phyloP scores from a whole-genome alignment of 768 basidiomycete species.

The Boletus barrowsii region DNA sequence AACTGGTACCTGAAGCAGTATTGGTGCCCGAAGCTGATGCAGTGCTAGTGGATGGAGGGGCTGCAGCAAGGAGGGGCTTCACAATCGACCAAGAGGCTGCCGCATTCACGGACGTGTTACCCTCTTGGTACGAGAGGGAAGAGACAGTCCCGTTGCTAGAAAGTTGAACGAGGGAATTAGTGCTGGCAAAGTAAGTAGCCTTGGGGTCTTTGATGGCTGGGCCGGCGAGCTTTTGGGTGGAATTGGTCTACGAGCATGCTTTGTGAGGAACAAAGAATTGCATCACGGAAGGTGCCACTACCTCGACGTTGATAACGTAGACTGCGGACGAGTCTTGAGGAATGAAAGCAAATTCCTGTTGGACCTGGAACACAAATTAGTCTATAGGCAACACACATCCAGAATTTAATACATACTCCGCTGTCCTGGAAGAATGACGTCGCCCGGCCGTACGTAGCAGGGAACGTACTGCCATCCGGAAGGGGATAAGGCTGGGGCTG shows the following conservation, averaged over 20 bases:
- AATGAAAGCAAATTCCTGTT: conserved; percentile 74
- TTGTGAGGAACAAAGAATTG: conserved; percentile 1
- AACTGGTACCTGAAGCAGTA: conserved; percentile 9
- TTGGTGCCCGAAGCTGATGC: conserved; percentile 20
- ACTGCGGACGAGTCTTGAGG: conserved; percentile 69
- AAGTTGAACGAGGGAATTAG: conserved; percentile 63
- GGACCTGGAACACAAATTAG: conserved; percentile 40
- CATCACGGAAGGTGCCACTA: conserved; percentile 19
- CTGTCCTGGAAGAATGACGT: conserved; percentile 62
- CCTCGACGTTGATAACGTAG: conserved; percentile 73
- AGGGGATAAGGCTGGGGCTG: conserved; percentile 55
- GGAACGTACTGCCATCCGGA: conserved; percentile 50
- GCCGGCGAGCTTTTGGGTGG: conserved; percentile 57
- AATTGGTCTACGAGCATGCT: conserved; percentile 48
- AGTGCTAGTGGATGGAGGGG: conserved; percentile 33
- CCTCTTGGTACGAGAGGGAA: conserved; percentile 56
- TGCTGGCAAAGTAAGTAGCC: conserved; percentile 64
- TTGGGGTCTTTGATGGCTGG: conserved; percentile 57
- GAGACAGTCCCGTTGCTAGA: conserved; percentile 56
- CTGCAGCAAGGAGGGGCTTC: conserved; percentile 41
- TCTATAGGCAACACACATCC: neutral
- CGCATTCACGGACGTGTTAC: conserved; percentile 41
- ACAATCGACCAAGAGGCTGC: conserved; percentile 50
- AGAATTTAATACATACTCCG: conserved; percentile 39
- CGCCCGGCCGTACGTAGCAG: conserved; percentile 63